Evolutionary conservation across 106 monocot genomes (phyloP).

Genomic region (Dioscorea dumetorum): DNA sequence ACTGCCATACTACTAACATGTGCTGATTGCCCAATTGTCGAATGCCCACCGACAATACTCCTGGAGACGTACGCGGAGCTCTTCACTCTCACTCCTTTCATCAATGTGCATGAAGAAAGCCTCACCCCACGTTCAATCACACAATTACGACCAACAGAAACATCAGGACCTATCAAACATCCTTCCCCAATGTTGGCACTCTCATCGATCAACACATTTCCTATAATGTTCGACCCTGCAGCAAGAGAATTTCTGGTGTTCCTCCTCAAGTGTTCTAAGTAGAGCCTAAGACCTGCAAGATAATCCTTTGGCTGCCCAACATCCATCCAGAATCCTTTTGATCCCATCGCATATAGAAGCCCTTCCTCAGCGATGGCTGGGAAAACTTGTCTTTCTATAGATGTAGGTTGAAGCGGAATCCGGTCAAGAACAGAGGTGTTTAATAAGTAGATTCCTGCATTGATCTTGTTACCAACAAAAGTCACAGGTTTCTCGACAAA

Average conservation of each 20-base stretch:
- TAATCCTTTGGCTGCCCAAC: slow-evolving; percentile 17
- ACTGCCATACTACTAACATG: slow-evolving; percentile 7
- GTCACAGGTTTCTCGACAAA: slow-evolving; percentile 25
- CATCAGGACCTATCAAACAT: slow-evolving; percentile 14
- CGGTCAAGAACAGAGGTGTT: slow-evolving; percentile 18
- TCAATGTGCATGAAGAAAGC: no score
- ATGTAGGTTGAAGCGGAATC: slow-evolving; percentile 8
- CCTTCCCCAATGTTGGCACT: slow-evolving; percentile 8
- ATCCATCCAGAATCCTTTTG: slow-evolving; percentile 12
- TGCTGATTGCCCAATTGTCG: neutral
- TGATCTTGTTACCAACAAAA: slow-evolving; percentile 33
- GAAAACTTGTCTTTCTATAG: slow-evolving; percentile 1
- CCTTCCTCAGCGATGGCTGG: slow-evolving; percentile 2
- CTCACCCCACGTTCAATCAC: slow-evolving; percentile 10
- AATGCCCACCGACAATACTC: no score
- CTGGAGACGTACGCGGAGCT: no score
- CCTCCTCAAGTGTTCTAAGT: slow-evolving; percentile 1
- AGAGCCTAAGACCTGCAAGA: slow-evolving; percentile 7
- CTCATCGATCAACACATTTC: slow-evolving; percentile 4
- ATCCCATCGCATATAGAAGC: slow-evolving; percentile 4
- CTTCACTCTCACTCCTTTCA: no score
- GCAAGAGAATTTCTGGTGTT: neutral
- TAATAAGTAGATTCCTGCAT: slow-evolving; percentile 24
- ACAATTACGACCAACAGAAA: slow-evolving; percentile 7
- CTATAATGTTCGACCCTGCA: no score